Conservation (phyloP, 345 rosid species). For the Chamaenerion angustifolium region DNA sequence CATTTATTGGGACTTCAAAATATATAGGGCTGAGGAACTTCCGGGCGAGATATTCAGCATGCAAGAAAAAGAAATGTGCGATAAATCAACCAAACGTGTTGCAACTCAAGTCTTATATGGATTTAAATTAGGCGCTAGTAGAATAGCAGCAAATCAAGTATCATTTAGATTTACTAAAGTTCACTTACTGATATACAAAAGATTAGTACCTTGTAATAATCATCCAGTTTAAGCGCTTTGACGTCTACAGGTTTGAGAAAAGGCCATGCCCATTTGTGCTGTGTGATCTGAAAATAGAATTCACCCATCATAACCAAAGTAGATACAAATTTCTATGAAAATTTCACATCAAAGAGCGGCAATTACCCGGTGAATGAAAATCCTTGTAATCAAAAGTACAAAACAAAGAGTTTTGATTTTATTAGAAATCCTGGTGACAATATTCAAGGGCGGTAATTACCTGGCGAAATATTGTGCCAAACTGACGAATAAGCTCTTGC, state of each 20-base stretch:
- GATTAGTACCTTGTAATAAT: slow-evolving; percentile 56
- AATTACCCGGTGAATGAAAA: no score
- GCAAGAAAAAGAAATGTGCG: no score
- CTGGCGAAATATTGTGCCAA: slow-evolving; percentile 58
- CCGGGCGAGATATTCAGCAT: no score
- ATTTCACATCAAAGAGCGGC: no score
- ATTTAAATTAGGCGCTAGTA: neutral
- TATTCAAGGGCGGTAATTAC: slow-evolving; percentile 10
- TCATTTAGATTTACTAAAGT: neutral
- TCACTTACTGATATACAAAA: neutral
- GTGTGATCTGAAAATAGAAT: slow-evolving; percentile 43
- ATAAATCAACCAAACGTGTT: no score
- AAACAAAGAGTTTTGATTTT: neutral
- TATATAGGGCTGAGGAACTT: no score
- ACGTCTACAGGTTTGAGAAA: slow-evolving; percentile 91
- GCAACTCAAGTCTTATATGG: no score
- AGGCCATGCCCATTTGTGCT: slow-evolving; percentile 84
- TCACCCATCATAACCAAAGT: no score
- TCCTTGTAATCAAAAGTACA: no score
- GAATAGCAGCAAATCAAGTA: neutral
- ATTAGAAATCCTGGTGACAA: neutral
- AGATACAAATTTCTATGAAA: no score
- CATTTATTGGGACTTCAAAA: no score
- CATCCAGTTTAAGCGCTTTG: slow-evolving; percentile 69
- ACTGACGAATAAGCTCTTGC: slow-evolving; percentile 86